Base-by-base conservation (phyloP, 2,329 filamentous ascomycete genomes). In the Trichoderma gracile region DNA sequence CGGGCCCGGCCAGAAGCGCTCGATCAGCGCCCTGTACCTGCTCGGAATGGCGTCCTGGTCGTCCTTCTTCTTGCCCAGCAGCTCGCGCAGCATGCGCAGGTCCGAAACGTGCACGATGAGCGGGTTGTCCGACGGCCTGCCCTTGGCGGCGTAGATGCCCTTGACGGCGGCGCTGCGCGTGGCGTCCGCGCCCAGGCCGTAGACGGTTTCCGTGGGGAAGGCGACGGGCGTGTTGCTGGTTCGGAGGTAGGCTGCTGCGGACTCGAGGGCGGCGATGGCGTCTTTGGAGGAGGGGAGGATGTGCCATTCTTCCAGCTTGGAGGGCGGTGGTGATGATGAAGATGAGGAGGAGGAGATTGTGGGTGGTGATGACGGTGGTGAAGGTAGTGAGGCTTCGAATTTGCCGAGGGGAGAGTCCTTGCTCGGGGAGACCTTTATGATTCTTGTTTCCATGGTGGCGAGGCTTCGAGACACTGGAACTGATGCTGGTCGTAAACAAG, bases 121-220 rank as follows among this genome's bases (percentile, higher is more conserved):
- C 19, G 95, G 95, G 75, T 99, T 99, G 74, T 99, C 95, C 7
- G 90, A 90, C 3, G 95, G 95, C 63, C 95, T 81, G 63, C 92
- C 90, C 78, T 99, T 99, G 59, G 92, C 93, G 23, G 86, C 83
- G 76, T 95, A 99, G 69, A 99, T 99, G n/a, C 93, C 93, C 72
- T 84, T 87, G 7, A 98, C 94, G 2, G 94, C 90, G 25, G 80
- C 82, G 71, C 89, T 92, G 71, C 92, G 86, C 27, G 93, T 98
- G 12, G 95, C 95, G 78, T 98, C 95, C 15, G 95, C 95, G n/a
- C 93, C 95, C 8, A 99, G 84, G 0, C 95, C 95, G 75, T 99
- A 99, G 0, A 99, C 95, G 0, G 95, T 99, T 78, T 99, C 95
- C 0, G 95, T 99, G 0, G 95, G 95, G 74, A 99, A 99, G 1